phyloP scores from a whole-genome alignment of 306 rosid genomes.

The Malus asiatica region DNA sequence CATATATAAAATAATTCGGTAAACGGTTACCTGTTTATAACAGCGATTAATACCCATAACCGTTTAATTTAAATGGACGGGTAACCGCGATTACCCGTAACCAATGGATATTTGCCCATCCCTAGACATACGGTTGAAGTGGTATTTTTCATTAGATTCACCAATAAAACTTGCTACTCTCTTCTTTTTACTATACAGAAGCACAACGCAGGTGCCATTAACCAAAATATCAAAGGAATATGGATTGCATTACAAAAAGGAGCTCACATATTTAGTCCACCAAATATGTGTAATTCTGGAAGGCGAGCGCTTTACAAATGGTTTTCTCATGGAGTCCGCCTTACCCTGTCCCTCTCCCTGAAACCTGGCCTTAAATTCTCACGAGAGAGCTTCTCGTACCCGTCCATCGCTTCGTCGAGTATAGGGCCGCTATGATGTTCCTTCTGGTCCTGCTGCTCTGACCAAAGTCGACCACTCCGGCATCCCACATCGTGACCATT shows the following conservation, averaged over 20 bases:
- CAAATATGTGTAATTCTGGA: constrained; percentile 12
- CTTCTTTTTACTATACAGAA: constrained; percentile 63
- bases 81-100: too few species aligned
- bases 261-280: constrained; percentile 20
- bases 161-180: constrained; percentile 29
- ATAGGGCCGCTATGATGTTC: constrained; percentile 53
- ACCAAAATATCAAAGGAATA: constrained; percentile 18
- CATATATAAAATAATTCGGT: too few species aligned
- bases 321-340: constrained; percentile 50
- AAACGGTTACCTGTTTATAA: too few species aligned
- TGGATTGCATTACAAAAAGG: constrained; percentile 17
- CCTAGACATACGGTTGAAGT: neutral
- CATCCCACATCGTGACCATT: constrained; percentile 54
- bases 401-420: constrained; percentile 45
- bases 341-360: constrained; percentile 63
- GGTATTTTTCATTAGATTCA: constrained; percentile 30
- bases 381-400: constrained; percentile 61
- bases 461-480: constrained; percentile 69
- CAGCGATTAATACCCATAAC: too few species aligned
- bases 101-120: too few species aligned
- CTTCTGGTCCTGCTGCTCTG: constrained; percentile 61
- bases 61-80: too few species aligned
- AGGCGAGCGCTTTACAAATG: constrained; percentile 29
- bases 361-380: constrained; percentile 49
- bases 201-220: constrained; percentile 33